phyloP scores from a whole-genome alignment of 352 stramenopile species.

The Globisporangium camurandrum region DNA sequence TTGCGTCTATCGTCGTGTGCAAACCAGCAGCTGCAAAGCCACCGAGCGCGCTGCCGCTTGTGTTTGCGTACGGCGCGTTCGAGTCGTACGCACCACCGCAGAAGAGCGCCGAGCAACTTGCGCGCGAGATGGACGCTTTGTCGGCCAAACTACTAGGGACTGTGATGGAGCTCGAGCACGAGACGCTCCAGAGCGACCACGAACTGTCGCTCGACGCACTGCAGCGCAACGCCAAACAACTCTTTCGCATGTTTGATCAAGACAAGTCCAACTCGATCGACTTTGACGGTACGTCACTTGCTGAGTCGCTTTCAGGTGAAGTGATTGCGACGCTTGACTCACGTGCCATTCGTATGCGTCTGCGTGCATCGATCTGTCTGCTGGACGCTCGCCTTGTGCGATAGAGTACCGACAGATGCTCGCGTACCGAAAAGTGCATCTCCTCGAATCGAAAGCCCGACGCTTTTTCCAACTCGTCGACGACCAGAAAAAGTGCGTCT shows the following conservation, averaged over 20 bases:
- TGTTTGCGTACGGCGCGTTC: conserved; percentile 54
- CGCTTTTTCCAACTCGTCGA: conserved; percentile 68
- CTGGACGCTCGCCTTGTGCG: too few species aligned
- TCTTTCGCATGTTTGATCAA: conserved; percentile 68
- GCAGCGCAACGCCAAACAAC: conserved; percentile 40
- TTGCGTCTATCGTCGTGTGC: conserved; percentile 40
- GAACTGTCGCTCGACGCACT: conserved; percentile 36
- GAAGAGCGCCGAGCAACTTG: conserved; percentile 37
- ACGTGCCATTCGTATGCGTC: neutral
- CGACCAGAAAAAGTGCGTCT: conserved; percentile 63
- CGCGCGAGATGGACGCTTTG: conserved; percentile 38
- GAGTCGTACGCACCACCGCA: conserved; percentile 42
- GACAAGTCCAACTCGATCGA: conserved; percentile 74
- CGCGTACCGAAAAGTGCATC: conserved; percentile 49
- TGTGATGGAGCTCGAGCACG: conserved; percentile 42
- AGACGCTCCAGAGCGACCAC: conserved; percentile 21
- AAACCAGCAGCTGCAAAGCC: conserved; percentile 55
- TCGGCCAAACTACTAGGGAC: conserved; percentile 33
- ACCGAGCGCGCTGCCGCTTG: conserved; percentile 30
- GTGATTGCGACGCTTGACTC: too few species aligned
- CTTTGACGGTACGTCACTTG: conserved; percentile 37
- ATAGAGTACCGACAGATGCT: conserved; percentile 75
- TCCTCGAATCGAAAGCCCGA: conserved; percentile 61
- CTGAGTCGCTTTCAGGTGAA: too few species aligned
- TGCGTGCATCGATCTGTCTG: too few species aligned